Base-by-base conservation (phyloP, 78 protist species). In the Dictyostelium intermedium region DNA sequence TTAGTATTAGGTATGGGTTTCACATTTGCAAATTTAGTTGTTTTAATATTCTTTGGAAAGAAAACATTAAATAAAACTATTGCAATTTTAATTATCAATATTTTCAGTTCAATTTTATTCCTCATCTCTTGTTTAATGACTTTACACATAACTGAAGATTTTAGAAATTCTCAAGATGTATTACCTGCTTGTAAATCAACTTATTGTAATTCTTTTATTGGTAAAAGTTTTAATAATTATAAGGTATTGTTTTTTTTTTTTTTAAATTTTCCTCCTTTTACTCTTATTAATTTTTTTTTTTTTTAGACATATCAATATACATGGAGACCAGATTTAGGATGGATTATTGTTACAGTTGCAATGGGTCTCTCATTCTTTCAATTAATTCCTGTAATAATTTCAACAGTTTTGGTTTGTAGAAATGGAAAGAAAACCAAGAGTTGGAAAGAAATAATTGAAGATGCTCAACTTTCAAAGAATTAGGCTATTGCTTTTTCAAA, bases 321-420 rank as follows among this genome's bases (percentile, higher is more conserved):
- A 66, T 66, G 74, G 74, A 66, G 34, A 66, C 74, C 74, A 66
- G 74, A 66, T 27, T 66, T 66, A 66, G 74, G 74, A 11, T 66
- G 74, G 74, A 66, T 66, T 11, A 66, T 66, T 66, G 74, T 66
- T 27, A 66, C 74, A 0, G 35, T 66, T 27, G 34, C 74, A 8
- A 66, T 66, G 74, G 74, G 74, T 10, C 74, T 66, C 27, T 66
- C 39, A 4, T n/a, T 66, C 4, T 3, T 66, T 66, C 74, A 66
- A 66, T 25, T 66, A 66, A 66, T 66, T 25, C 37, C 74, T 6
- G 37, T 66, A 10, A 30, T 66, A 9, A 66, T 66, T 25, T 66
- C 74, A 27, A 25, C 35, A 20, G 74, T 66, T 66, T 3, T 66
- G 34, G 74, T 66, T 27, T 66, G 32, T 27, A 66, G 10, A 66